phyloP scores from a whole-genome alignment of 1,139 yeast species.

The Yamadazyma songkhlaensis region DNA sequence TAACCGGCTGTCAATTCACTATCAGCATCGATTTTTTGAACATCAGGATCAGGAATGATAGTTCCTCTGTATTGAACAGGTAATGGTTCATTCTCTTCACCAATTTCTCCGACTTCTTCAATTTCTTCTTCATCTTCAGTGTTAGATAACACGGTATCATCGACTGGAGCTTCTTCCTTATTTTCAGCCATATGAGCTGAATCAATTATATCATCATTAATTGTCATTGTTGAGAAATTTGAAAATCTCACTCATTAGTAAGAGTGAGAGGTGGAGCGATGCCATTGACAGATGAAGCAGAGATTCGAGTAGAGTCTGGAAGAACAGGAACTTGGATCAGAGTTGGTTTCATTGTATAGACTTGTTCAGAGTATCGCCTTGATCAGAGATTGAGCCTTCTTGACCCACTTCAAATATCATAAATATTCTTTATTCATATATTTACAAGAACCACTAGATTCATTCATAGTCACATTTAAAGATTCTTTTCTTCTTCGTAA shows the following conservation, averaged over 20 bases:
- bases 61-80: constrained; percentile 46
- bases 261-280: too few relatives aligned
- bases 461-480: constrained; percentile 19
- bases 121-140: constrained; percentile 22
- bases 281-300: too few relatives aligned
- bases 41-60: constrained; percentile 55
- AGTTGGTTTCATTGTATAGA: too few relatives aligned
- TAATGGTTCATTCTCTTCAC: constrained; percentile 27
- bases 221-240: not conserved
- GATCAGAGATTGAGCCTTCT: too few relatives aligned
- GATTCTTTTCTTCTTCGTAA: constrained; percentile 46
- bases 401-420: too few relatives aligned
- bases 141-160: constrained; percentile 11
- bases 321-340: too few relatives aligned
- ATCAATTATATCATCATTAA: constrained; percentile 1
- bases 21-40: constrained; percentile 44
- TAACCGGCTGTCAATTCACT: constrained; percentile 61
- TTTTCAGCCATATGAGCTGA: constrained; percentile 1
- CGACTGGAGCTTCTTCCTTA: constrained; percentile 5
- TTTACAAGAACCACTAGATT: constrained; percentile 7
- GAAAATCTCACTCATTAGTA: too few relatives aligned
- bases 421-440: constrained; percentile 5
- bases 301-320: too few relatives aligned
- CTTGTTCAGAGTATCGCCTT: too few relatives aligned
- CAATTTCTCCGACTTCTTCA: constrained; percentile 16